Base-by-base conservation (phyloP, 441 rosid species). In the Pelargonium citronellum region DNA sequence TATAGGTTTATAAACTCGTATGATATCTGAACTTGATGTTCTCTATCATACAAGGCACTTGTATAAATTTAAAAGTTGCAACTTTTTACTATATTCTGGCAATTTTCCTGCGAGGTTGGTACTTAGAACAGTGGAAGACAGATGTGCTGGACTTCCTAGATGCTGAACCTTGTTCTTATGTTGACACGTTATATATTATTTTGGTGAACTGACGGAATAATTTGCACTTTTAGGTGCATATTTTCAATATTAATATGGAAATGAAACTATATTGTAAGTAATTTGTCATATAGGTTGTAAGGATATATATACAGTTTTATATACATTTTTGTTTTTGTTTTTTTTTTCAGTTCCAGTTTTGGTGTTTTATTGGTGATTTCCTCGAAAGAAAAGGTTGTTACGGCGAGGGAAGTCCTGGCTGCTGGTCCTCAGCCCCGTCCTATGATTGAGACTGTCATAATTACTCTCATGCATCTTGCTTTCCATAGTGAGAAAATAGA, bases 401-500 rank as follows among this genome's bases (percentile, higher is more conserved):
- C 85, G 41, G 98, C 91, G 69, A 82, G 71, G 79, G 91, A 91
- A 80, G 97, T 86, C 75, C 75, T 92, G 57, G 88, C 85, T 74
- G 84, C 84, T 80, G 97, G 91, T 80, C 85, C 92, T 68, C 96
- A 88, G 85, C 86, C 98, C 69, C 79, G 79, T 65, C 85, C 84
- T 55, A 78, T 61, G 73, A 73, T 91, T 83, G 99, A 95, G 79
- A 91, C 99, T 73, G 74, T 84, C 71, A 81, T 92, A 76, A 70
- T 88, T 71, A 89, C 97, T 68, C 94, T 95, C 62, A 88, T 88
- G 96, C 93, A 95, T 80, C 84, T 92, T 78, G 97, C 99, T 62
- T 80, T 87, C 74, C 96, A 91, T 72, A 89, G 99, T 77, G 95
- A 89, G 75, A 88, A 83, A 79, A 83, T 87, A 76, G 99, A 92